These are phyloP conservation scores for Calendula officinalis DNA, from an alignment of 129 eudicot genomes.

Conservation along the genomic window DNA sequence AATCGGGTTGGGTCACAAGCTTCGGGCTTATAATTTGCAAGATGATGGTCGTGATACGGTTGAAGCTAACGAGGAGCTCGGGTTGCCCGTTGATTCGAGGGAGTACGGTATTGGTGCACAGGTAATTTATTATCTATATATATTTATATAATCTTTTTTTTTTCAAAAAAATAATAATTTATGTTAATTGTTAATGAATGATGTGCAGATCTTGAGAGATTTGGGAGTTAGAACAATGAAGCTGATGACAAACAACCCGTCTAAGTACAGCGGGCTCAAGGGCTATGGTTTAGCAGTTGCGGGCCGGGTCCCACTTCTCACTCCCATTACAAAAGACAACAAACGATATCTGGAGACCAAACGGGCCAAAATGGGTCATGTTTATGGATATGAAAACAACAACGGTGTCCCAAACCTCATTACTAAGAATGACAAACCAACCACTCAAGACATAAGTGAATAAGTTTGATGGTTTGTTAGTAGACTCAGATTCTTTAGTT, in stretches of 20 bases:
- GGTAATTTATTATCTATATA: constrained; percentile 35
- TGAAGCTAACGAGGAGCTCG: constrained; percentile 92
- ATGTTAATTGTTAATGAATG: too few relatives aligned
- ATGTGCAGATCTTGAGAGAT: constrained; percentile 75
- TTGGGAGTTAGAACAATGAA: constrained; percentile 89
- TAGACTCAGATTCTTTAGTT: constrained; percentile 19
- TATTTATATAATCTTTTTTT: not conserved
- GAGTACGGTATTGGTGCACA: constrained; percentile 93
- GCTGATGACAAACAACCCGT: constrained; percentile 95
- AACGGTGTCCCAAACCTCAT: constrained; percentile 37
- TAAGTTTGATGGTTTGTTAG: constrained; percentile 10
- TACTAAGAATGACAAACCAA: constrained; percentile 32
- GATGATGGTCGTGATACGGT: constrained; percentile 96
- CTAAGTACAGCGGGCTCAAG: constrained; percentile 83
- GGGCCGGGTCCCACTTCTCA: constrained; percentile 79
- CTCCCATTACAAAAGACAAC: constrained; percentile 78
- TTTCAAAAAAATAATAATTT: not conserved
- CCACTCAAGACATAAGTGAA: constrained; percentile 19
- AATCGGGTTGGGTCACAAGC: constrained; percentile 92
- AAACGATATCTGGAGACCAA: constrained; percentile 83
- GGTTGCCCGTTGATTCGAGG: constrained; percentile 91
- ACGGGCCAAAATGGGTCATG: constrained; percentile 93
- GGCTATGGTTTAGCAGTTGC: constrained; percentile 81
- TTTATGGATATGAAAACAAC: constrained; percentile 44
- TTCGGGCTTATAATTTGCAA: constrained; percentile 89